Conservation (phyloP, 148 eudicot genomes). For the Camellia sinensis region DNA sequence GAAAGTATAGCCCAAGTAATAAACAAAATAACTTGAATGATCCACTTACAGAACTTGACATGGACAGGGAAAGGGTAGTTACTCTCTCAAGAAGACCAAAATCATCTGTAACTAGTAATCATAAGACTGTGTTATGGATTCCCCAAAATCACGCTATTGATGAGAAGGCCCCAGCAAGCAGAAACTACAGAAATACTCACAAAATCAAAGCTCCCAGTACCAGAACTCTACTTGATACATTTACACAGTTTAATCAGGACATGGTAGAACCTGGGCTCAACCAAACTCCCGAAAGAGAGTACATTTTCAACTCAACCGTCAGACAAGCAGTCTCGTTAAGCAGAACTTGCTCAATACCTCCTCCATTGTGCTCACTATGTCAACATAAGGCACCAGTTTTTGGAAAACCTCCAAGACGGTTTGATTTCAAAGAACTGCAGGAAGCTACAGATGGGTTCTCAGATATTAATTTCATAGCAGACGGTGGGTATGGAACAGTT, state of each 20-base stretch:
- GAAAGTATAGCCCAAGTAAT: conserved; percentile 25
- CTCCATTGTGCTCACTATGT: conserved; percentile 83
- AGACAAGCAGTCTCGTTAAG: conserved; percentile 66
- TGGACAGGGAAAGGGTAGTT: conserved; percentile 27
- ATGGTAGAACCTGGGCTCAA: conserved; percentile 18
- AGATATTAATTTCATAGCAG: conserved; percentile 65
- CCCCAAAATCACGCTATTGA: conserved; percentile 37
- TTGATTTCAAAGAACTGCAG: conserved; percentile 55
- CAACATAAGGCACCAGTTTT: conserved; percentile 77
- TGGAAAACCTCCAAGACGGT: conserved; percentile 75
- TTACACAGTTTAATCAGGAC: conserved; percentile 27
- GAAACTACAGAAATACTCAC: conserved; percentile 22
- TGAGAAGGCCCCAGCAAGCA: conserved; percentile 23
- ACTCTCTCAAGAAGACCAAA: conserved; percentile 25
- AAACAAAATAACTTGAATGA: conserved; percentile 16
- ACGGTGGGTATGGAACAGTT: conserved; percentile 73
- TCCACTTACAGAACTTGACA: conserved; percentile 19
- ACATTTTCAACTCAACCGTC: conserved; percentile 34
- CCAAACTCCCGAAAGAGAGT: conserved; percentile 21
- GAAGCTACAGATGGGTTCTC: conserved; percentile 75
- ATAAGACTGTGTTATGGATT: conserved; percentile 28
- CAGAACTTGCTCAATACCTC: conserved; percentile 66
- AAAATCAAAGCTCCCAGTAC: conserved; percentile 23
- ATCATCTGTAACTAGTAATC: conserved; percentile 18
- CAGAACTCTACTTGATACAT: conserved; percentile 24